A percentile compares a stretch with the other conserved stretches of the same genome.
These are phyloP conservation scores for Pestalotiopsis sp. DNA, from an alignment of 2,329 filamentous ascomycete genomes.

Conservation along the genomic window DNA sequence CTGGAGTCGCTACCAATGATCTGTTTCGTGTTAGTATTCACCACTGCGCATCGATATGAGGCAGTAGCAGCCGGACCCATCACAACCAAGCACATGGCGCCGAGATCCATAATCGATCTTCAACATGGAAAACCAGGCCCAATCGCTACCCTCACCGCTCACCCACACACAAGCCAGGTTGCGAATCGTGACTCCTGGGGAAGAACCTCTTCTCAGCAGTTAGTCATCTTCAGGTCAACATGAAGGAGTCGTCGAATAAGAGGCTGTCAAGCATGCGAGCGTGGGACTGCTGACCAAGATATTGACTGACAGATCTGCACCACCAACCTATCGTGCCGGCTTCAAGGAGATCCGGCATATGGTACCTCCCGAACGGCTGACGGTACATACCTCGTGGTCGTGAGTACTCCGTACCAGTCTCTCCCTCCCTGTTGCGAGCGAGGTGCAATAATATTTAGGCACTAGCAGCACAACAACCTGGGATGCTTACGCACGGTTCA, in stretches of 20 bases:
- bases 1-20: background rate
- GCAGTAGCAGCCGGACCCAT: background rate
- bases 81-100: background rate
- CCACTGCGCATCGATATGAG: background rate
- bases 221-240: background rate
- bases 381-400: background rate
- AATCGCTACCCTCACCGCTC: background rate
- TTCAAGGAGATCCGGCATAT: background rate
- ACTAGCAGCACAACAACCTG: background rate
- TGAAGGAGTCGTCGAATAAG: background rate
- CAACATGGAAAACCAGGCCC: background rate
- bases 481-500: background rate
- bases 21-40: background rate
- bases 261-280: background rate
- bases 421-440: background rate
- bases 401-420: background rate
- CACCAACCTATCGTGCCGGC: background rate
- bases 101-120: background rate
- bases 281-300: background rate
- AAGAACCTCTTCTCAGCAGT: background rate
- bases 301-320: background rate
- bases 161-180: background rate
- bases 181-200: background rate
- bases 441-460: background rate
- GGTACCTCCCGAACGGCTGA: background rate